These are phyloP conservation scores for Plasmodiophora brassicae DNA, from an alignment of 208 protist genomes.

Conservation along the genomic window DNA sequence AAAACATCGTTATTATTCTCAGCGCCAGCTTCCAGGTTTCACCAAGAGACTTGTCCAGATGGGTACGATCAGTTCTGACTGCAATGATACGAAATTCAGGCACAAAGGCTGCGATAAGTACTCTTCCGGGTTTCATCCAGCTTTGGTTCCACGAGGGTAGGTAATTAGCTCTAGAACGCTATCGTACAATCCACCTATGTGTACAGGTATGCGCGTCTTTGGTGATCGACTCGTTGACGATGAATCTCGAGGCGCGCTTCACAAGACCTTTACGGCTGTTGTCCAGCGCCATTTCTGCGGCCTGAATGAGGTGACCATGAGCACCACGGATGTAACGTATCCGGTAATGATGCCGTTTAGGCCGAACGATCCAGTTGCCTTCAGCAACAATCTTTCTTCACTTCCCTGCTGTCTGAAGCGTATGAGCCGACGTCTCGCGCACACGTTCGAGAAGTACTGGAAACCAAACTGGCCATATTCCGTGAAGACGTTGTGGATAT, in stretches of 20 bases:
- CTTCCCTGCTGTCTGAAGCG: slow-evolving; percentile 82
- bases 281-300: too few species aligned
- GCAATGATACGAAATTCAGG: not conserved
- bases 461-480: slow-evolving; percentile 92
- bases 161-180: too few species aligned
- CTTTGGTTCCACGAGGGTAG: slow-evolving; percentile 22
- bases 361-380: slow-evolving; percentile 53
- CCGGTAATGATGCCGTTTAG: too few species aligned
- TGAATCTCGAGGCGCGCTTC: not conserved
- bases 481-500: slow-evolving; percentile 63
- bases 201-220: not conserved
- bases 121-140: not conserved
- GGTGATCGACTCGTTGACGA: not conserved
- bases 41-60: slow-evolving; percentile 64
- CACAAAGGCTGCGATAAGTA: not conserved
- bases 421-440: slow-evolving; percentile 73
- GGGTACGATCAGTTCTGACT: slow-evolving; percentile 52
- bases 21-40: slow-evolving; percentile 87
- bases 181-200: too few species aligned
- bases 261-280: not conserved
- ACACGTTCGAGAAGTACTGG: slow-evolving; percentile 96
- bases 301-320: too few species aligned
- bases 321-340: too few species aligned
- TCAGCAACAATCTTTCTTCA: slow-evolving; percentile 91
- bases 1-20: slow-evolving; percentile 94